These are phyloP conservation scores for Candida buenavistaensis DNA, from an alignment of 1,139 yeast species.

Conservation along the genomic window DNA sequence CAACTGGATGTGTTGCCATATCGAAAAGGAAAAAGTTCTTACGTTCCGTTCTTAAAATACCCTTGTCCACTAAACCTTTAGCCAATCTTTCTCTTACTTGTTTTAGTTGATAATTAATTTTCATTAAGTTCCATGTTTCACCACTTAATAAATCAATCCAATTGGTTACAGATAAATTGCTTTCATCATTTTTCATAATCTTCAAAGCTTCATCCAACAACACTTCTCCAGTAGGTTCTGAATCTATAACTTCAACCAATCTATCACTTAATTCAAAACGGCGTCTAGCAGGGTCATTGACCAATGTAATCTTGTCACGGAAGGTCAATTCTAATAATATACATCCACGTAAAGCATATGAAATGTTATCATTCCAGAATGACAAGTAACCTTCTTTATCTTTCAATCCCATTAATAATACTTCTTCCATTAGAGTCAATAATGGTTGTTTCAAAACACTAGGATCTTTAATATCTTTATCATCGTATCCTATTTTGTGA, in stretches of 20 bases:
- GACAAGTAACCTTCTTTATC: slow-evolving; percentile 95
- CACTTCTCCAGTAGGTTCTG: slow-evolving; percentile 91
- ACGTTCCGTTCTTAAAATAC: slow-evolving; percentile 93
- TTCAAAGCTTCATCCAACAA: slow-evolving; percentile 90
- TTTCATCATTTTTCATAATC: slow-evolving; percentile 82
- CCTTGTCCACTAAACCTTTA: slow-evolving; percentile 96
- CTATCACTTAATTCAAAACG: slow-evolving; percentile 87
- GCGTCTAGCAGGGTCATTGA: slow-evolving; percentile 91
- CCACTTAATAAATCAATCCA: slow-evolving; percentile 96
- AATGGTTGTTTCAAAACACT: slow-evolving; percentile 58
- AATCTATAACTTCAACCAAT: slow-evolving; percentile 81
- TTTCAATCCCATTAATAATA: slow-evolving; percentile 84
- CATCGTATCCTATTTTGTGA: slow-evolving; percentile 82
- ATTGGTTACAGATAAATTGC: slow-evolving; percentile 75
- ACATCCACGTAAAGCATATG: slow-evolving; percentile 94
- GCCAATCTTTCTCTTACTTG: slow-evolving; percentile 97
- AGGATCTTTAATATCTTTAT: slow-evolving; percentile 58
- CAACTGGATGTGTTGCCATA: slow-evolving; percentile 98
- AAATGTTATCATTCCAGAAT: slow-evolving; percentile 97
- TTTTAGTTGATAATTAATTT: slow-evolving; percentile 90
- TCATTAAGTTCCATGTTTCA: slow-evolving; percentile 96
- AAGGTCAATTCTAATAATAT: slow-evolving; percentile 89
- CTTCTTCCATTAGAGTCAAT: slow-evolving; percentile 95
- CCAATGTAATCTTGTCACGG: slow-evolving; percentile 83
- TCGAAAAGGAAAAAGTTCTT: slow-evolving; percentile 92